Base-by-base conservation (phyloP, 305 asterid species). In the Solanum aculeatissimum region DNA sequence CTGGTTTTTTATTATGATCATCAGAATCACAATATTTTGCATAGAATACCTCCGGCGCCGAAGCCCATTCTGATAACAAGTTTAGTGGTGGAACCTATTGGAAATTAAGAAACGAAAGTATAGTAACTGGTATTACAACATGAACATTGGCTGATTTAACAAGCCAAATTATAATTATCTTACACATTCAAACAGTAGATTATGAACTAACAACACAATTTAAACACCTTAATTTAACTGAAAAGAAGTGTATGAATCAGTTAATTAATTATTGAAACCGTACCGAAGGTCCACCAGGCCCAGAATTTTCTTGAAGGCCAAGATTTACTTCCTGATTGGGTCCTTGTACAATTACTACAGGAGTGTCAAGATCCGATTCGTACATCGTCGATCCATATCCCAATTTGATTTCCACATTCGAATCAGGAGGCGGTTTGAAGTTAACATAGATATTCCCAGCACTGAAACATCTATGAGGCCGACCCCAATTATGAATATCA, bases 31-130 rank as follows among this genome's bases (percentile, higher is more conserved):
- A 49, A 72, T 43, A 43, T 9, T 32, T 16, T 43, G 12, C 14
- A 23, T 43, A 2, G 58, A 32, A 80, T 4, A 69, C 83, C 82
- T 86, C 88, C 3, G 86, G 88, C 9, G 86, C 79, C 19, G 83
- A 54, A 13, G 82, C 88, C 88, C 88, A 86, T 4, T 45, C 58
- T 16, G 82, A 35, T 15, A 85, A 15, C 35, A 12, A 27, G 14
- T 12, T 11, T 54, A 7, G 62, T 21, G 11, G 79, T 47, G 35
- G 58, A 45, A 74, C 55, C 81, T 74, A 42, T 45, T 47, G 7
- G 40, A 72, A 72, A n/a, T 70, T 70, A 14, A 70, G n/a, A 60
- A 23, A 60, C 35, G 23, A 9, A 62, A 62, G 5, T 35, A 35
- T 35, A 35, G 40, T 35, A 35, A 35, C 40, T n/a, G 38, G 38